These are phyloP conservation scores for Fusarium napiforme DNA, from an alignment of 2,329 filamentous ascomycete species.

Conservation along the genomic window DNA sequence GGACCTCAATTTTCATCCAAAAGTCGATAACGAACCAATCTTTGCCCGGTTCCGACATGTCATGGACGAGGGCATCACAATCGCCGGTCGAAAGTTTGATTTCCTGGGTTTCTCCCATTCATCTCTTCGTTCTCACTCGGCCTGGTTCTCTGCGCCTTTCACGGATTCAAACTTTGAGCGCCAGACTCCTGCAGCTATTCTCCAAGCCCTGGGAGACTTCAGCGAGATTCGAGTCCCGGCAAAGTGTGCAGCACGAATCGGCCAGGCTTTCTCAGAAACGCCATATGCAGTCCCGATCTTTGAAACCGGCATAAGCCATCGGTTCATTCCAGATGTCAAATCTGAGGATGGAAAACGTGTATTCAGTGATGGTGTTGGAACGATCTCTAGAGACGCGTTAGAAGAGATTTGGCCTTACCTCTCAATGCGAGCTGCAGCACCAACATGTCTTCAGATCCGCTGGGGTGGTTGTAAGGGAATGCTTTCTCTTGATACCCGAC, in stretches of 20 bases:
- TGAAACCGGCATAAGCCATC: slow-evolving; percentile 49
- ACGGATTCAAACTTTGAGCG: slow-evolving; percentile 46
- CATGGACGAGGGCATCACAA: slow-evolving; percentile 67
- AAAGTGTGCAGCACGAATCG: slow-evolving; percentile 68
- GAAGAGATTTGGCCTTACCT: slow-evolving; percentile 68
- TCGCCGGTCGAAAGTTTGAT: slow-evolving; percentile 70
- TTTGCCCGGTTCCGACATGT: slow-evolving; percentile 70
- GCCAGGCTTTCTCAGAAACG: slow-evolving; percentile 80
- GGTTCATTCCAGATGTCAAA: slow-evolving; percentile 62
- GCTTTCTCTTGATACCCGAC: slow-evolving; percentile 73
- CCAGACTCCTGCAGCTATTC: slow-evolving; percentile 56
- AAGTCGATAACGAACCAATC: slow-evolving; percentile 58
- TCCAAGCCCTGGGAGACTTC: slow-evolving; percentile 63
- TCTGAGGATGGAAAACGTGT: slow-evolving; percentile 61
- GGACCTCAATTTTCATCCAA: slow-evolving; percentile 67
- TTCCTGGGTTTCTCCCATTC: slow-evolving; percentile 87
- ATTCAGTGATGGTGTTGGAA: slow-evolving; percentile 85
- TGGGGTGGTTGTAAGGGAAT: slow-evolving; percentile 82
- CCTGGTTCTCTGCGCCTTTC: slow-evolving; percentile 70
- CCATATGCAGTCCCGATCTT: slow-evolving; percentile 67
- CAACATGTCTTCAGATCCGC: slow-evolving; percentile 80
- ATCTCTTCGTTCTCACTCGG: slow-evolving; percentile 76
- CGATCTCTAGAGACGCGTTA: slow-evolving; percentile 71
- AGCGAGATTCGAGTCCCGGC: slow-evolving; percentile 62
- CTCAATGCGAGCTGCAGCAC: slow-evolving; percentile 58